A percentile compares a stretch with the other conserved stretches of the same genome.
Conservation (phyloP, 768 basidiomycete genomes). For the Mycena latifolia region DNA sequence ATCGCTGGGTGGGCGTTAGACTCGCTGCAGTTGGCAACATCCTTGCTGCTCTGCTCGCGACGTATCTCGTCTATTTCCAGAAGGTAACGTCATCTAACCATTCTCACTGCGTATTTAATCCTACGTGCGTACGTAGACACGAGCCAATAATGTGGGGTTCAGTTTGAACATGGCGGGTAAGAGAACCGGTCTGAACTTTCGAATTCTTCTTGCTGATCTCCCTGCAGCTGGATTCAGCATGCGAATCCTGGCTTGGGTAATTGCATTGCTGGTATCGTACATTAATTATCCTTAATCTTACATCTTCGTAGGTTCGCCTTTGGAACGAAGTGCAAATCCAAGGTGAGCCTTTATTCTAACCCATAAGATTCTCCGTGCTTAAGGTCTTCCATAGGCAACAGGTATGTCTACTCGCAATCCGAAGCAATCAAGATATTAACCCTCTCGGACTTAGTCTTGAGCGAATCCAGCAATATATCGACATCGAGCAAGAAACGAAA, state of each 20-base stretch:
- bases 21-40: slow-evolving; percentile 60
- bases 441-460: slow-evolving; percentile 54
- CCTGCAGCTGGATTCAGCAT: slow-evolving; percentile 56
- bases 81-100: slow-evolving; percentile 46
- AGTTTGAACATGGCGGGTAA: slow-evolving; percentile 54
- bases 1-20: slow-evolving; percentile 48
- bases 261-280: no score
- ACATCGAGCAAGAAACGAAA: slow-evolving; percentile 58
- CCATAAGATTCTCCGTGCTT: slow-evolving; percentile 16
- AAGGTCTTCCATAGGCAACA: slow-evolving; percentile 45
- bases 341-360: slow-evolving; percentile 38
- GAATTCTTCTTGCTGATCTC: neutral
- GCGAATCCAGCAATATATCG: slow-evolving; percentile 68
- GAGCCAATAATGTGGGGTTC: slow-evolving; percentile 51
- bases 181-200: slow-evolving; percentile 1
- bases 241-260: slow-evolving; percentile 54
- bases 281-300: neutral
- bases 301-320: slow-evolving; percentile 34
- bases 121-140: slow-evolving; percentile 39
- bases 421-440: neutral
- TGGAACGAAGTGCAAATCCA: slow-evolving; percentile 48
- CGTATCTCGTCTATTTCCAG: slow-evolving; percentile 31
- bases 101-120: slow-evolving; percentile 49
- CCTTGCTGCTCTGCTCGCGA: slow-evolving; percentile 57
- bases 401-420: slow-evolving; percentile 14